Evolutionary conservation across 352 stramenopile genomes (phyloP), one percentile per base, ranked within the genome.

Genomic region (Phytopythium kandeliae): DNA sequence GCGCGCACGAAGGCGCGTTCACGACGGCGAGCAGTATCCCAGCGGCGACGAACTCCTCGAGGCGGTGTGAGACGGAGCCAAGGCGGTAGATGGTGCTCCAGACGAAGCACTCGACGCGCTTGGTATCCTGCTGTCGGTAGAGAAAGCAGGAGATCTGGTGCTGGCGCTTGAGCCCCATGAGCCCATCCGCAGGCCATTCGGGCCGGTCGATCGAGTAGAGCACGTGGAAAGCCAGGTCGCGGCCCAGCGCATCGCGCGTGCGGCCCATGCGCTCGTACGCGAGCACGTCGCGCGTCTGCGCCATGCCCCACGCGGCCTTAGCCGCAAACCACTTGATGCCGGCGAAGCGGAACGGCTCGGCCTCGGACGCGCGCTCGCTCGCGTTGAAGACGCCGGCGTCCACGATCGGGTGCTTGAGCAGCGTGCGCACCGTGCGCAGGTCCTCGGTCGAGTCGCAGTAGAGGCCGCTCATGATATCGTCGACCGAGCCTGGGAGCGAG

Each of bases 191-290:
- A 3, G 63, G 65, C 65, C 64, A 84, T 45, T 79, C 67, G 4
- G 70, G 60, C 37, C 74, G 73, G 35, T 81, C 73, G 46, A 84
- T 84, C 43, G 69, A 84, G 62, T 81, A 69, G 31, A 79, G 26
- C 4, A 84, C 69, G 54, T 84, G 69, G 41, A 74, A 84, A 30
- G 60, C 73, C 7, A 84, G 49, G 10, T 72, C 59, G 7, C 77
- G 75, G 9, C 72, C 72, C 3, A 64, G 69, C 11, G 61, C 59
- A 38, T 85, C 73, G 2, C 55, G 67, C 45, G 67, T 79, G 33
- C 63, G 76, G 2, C 73, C 73, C 70, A 81, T 85, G 13, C 73
- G 67, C 40, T 78, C 69, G 38, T 75, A 78, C 25, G 65, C 63
- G 17, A 78, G 58, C 30, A 75, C 57, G 35, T 78, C 69, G 24